Percentiles rank a stretch among this genome's conserved stretches.
Conservation (phyloP, 306 rosid species). For the Malus sylvestris region DNA sequence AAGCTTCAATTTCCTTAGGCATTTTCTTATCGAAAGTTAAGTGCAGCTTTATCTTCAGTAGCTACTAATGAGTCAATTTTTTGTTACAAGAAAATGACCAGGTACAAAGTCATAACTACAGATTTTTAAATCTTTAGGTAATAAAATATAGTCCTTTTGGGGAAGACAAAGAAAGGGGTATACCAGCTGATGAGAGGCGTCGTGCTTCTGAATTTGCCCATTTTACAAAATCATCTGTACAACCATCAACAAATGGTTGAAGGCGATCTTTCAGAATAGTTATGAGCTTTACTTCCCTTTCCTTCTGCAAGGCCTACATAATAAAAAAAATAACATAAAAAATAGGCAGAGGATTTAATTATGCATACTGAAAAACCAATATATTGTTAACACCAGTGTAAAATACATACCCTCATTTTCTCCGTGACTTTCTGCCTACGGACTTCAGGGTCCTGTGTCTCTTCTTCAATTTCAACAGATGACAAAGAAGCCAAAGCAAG, state of each 20-base stretch:
- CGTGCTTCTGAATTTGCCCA: constrained; percentile 76
- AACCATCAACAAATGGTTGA: constrained; percentile 67
- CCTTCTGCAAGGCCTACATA: constrained; percentile 62
- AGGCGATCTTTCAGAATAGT: constrained; percentile 49
- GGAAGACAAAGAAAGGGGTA: constrained; percentile 9
- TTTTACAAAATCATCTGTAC: constrained; percentile 51
- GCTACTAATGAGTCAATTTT: not conserved
- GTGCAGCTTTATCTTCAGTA: not conserved
- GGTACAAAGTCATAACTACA: not conserved
- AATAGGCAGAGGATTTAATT: constrained; percentile 5
- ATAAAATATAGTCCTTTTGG: not conserved
- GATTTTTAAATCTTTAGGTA: not conserved
- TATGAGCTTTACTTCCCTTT: constrained; percentile 69
- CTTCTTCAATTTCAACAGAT: constrained; percentile 60
- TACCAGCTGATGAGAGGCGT: constrained; percentile 74
- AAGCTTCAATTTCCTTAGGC: not conserved
- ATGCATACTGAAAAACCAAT: not conserved
- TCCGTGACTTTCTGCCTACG: constrained; percentile 54
- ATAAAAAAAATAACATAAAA: not conserved
- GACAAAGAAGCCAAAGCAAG: constrained; percentile 73
- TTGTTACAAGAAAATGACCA: not conserved
- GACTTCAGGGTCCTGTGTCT: constrained; percentile 41
- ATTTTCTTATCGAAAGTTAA: not conserved
- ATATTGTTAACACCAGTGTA: not conserved
- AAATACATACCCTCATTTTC: constrained; percentile 51